Conservation (phyloP, 176 grass and related monocot species). For the Tillandsia fasciculata region DNA sequence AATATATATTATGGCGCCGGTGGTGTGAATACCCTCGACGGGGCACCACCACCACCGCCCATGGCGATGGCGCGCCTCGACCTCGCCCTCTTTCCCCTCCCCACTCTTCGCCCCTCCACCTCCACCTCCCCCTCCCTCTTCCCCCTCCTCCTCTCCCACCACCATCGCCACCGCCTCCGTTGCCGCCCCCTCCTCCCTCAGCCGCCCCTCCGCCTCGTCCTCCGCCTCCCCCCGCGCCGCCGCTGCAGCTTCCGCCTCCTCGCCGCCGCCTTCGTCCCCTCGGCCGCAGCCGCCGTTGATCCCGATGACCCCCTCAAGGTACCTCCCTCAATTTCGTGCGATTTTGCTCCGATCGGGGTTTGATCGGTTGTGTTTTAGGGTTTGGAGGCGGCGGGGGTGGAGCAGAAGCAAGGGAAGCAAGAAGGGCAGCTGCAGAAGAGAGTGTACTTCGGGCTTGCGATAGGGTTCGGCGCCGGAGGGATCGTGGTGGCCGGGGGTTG, state of each 20-base stretch:
- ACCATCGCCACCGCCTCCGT: background rate
- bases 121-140: background rate
- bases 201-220: slow-evolving; percentile 6
- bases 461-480: slow-evolving; percentile 71
- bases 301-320: slow-evolving; percentile 17
- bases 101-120: background rate
- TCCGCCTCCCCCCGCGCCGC: slow-evolving; percentile 4
- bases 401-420: slow-evolving; percentile 19
- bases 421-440: slow-evolving; percentile 45
- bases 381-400: background rate
- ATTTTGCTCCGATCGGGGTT: background rate
- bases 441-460: slow-evolving; percentile 62
- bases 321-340: background rate
- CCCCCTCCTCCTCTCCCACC: background rate
- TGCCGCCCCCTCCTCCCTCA: background rate
- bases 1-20: too few relatives aligned
- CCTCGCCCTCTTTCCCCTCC: slow-evolving; percentile 1
- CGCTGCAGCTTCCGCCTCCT: background rate
- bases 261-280: slow-evolving; percentile 14
- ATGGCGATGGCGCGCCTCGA: background rate
- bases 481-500: slow-evolving; percentile 61
- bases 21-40: too few relatives aligned
- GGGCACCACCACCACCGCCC: background rate
- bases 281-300: background rate
- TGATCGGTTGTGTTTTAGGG: background rate